A percentile compares a stretch with the other conserved stretches of the same genome.
These are phyloP conservation scores for Kwoniella sp. DNA, from an alignment of 768 basidiomycete genomes.

Conservation along the genomic window DNA sequence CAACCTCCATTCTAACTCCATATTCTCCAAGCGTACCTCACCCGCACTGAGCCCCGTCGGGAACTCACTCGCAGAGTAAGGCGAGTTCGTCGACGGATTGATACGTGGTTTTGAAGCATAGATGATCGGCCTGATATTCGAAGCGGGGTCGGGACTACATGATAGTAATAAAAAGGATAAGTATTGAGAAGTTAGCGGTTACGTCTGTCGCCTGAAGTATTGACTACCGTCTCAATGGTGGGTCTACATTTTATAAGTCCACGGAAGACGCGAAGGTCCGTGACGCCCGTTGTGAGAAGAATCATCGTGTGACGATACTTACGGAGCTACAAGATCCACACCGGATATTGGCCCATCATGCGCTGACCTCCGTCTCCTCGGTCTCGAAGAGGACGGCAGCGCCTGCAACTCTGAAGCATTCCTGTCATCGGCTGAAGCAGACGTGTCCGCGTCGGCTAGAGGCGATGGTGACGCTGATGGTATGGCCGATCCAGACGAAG, in stretches of 20 bases:
- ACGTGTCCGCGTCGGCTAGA: not conserved
- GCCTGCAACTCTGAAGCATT: not conserved
- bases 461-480: not conserved
- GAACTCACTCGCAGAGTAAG: conserved; percentile 34
- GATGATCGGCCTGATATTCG: conserved; percentile 50
- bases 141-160: conserved; percentile 49
- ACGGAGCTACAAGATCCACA: conserved; percentile 51
- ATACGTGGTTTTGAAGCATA: conserved; percentile 41
- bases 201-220: too few relatives aligned
- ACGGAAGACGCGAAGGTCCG: too few relatives aligned
- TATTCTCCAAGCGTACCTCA: conserved; percentile 26
- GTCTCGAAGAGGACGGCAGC: not conserved
- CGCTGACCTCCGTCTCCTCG: conserved; percentile 4
- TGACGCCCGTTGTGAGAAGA: not conserved
- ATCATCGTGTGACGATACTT: conserved; percentile 10
- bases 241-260: too few relatives aligned
- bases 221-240: too few relatives aligned
- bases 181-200: too few relatives aligned
- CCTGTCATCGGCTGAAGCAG: not conserved
- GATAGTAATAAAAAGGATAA: not conserved
- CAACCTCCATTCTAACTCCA: conserved; percentile 50
- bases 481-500: not conserved
- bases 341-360: conserved; percentile 8
- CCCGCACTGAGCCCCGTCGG: conserved; percentile 10
- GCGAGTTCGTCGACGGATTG: conserved; percentile 29